Evolutionary conservation across 1,139 yeast species (phyloP).

Genomic region (Debaryomyces sp.): DNA sequence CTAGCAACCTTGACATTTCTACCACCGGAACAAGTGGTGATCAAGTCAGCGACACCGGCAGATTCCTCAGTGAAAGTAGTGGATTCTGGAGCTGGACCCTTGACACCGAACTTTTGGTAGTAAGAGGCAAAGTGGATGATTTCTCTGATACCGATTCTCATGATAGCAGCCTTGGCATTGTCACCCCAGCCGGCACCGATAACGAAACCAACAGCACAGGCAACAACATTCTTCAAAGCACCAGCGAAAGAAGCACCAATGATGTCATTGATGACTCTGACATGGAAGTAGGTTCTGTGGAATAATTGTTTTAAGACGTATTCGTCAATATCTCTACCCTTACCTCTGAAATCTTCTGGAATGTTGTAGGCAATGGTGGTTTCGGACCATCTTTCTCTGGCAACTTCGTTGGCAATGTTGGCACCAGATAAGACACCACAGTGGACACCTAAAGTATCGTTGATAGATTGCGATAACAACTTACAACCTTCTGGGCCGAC

Average conservation of each 20-base stretch:
- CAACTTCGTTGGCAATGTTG: conserved; percentile 93
- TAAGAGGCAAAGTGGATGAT: conserved; percentile 60
- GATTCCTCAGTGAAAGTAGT: conserved; percentile 87
- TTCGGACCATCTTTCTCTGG: conserved; percentile 90
- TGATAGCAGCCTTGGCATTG: conserved; percentile 93
- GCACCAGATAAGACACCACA: conserved; percentile 97
- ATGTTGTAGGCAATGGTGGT: conserved; percentile 87
- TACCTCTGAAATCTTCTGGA: conserved; percentile 72
- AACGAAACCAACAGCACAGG: conserved; percentile 91
- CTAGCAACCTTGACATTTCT: conserved; percentile 89
- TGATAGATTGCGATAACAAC: conserved; percentile 72
- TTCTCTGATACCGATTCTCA: conserved; percentile 91
- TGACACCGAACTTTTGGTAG: conserved; percentile 67
- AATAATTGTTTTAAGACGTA: conserved; percentile 69
- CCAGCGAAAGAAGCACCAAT: conserved; percentile 95
- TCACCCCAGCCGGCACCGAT: conserved; percentile 99
- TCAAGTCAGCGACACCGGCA: conserved; percentile 96
- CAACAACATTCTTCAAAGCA: conserved; percentile 92
- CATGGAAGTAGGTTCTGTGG: conserved; percentile 97
- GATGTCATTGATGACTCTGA: conserved; percentile 82
- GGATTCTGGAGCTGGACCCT: conserved; percentile 67
- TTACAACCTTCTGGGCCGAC: conserved; percentile 80
- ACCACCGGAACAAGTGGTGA: conserved; percentile 96
- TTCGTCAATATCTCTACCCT: conserved; percentile 73
- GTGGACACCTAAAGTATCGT: conserved; percentile 75